These are phyloP conservation scores for Trichoderma virens DNA, from an alignment of 495 filamentous ascomycete genomes.

Conservation along the genomic window DNA sequence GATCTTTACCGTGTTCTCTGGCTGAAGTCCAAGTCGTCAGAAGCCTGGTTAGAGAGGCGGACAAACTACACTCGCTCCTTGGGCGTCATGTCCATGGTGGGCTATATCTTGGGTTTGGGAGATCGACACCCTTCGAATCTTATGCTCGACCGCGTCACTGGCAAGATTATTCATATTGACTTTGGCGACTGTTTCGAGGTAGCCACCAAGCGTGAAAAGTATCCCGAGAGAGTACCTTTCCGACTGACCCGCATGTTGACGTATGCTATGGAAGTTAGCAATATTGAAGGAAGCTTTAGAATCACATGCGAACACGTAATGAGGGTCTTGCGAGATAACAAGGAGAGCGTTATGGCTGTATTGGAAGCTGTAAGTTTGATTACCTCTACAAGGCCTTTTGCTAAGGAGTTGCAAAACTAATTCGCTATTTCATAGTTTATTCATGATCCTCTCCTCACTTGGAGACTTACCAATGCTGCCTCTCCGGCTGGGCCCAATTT, in stretches of 20 bases:
- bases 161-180: slow-evolving; percentile 95
- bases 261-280: slow-evolving; percentile 98
- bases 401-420: background rate
- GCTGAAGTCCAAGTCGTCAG: slow-evolving; percentile 96
- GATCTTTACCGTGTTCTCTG: slow-evolving; percentile 96
- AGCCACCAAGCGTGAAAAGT: slow-evolving; percentile 99
- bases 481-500: slow-evolving; percentile 71
- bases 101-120: slow-evolving; percentile 93
- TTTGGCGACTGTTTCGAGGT: slow-evolving; percentile 99
- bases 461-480: slow-evolving; percentile 83
- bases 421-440: slow-evolving; percentile 59
- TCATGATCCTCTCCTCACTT: slow-evolving; percentile 94
- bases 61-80: slow-evolving; percentile 97
- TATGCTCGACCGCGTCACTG: slow-evolving; percentile 90
- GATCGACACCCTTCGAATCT: slow-evolving; percentile 96
- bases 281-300: slow-evolving; percentile 96
- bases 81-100: slow-evolving; percentile 99
- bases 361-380: slow-evolving; percentile 77
- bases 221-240: slow-evolving; percentile 96
- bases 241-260: slow-evolving; percentile 96
- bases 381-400: background rate
- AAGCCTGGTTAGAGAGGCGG: slow-evolving; percentile 92
- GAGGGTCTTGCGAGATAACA: slow-evolving; percentile 91
- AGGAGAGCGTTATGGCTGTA: slow-evolving; percentile 97
- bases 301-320: slow-evolving; percentile 98